Evolutionary conservation across 2,329 filamentous ascomycete species (phyloP), one percentile per base, ranked within the genome.

Genomic region (Hortaea werneckii): DNA sequence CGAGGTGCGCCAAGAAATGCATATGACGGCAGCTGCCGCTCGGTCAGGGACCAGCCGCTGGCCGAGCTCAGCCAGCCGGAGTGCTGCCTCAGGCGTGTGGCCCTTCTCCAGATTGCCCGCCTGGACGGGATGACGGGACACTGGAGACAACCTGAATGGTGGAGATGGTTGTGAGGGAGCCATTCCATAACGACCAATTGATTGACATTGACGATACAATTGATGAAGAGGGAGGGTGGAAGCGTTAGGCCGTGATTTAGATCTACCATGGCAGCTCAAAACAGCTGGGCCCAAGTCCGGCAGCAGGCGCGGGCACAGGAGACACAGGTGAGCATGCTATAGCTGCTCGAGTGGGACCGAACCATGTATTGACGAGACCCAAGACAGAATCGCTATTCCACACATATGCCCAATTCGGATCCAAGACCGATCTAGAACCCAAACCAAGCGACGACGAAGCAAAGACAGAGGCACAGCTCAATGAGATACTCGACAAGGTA

Each of bases 271-370:
- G 40, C 40, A 27, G 27, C 28, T 35, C 47, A 52, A 39, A 51
- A 48, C 26, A 61, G 88, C 70, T 98, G 92, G 92, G 83, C 87
- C 61, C 88, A 95, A 71, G 77, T 96, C 56, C 85, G 92, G 59
- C 88, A 95, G 65, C 90, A 96, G 69, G 87, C 88, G 50, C 78
- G 92, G 59, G 79, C 82, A 39, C 74, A 95, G 51, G 92, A 98
- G 67, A 87, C 83, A 50, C 90, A 96, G 77, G 90, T 94, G 73
- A 54, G 65, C 6, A 45, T 44, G 10, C 13, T 13, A 57, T 9
- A 41, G 42, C 6, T 57, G 51, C 45, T 39, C 55, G 27, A 39
- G 34, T 10, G 37, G 32, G 8, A 26, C 20, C 37, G 28, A 7
- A 29, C 32, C 41, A 40, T 32, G 37, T 26, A 13, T 44, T 65